phyloP scores from a whole-genome alignment of 1,284 basidiomycete species.

The Porodaedalea pini region DNA sequence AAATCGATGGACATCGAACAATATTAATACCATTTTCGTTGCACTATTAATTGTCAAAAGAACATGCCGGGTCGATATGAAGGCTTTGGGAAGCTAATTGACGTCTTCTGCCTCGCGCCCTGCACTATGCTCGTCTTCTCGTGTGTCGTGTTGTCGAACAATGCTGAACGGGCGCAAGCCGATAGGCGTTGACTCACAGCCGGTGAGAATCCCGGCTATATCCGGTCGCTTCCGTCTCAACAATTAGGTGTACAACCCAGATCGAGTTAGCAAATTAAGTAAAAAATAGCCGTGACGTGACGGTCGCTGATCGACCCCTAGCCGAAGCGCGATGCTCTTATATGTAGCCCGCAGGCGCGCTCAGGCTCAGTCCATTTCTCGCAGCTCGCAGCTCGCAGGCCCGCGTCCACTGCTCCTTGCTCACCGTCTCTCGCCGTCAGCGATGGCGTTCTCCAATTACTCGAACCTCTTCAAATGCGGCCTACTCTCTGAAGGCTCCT shows the following conservation, averaged over 20 bases:
- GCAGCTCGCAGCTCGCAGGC: neutral
- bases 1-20: neutral
- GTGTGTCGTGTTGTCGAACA: neutral
- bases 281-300: constrained; percentile 4
- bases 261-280: neutral
- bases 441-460: constrained; percentile 31
- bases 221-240: neutral
- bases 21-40: too few species aligned
- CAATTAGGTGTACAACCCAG: neutral
- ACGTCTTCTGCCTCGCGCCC: neutral
- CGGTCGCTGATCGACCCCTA: neutral
- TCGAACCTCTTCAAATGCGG: constrained; percentile 62
- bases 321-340: neutral
- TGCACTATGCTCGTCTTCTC: neutral
- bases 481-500: constrained; percentile 39
- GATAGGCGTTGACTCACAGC: too few species aligned
- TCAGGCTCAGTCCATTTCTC: neutral
- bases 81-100: neutral
- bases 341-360: neutral
- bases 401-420: neutral
- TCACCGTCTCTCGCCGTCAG: neutral
- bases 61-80: too few species aligned
- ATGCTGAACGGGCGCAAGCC: neutral
- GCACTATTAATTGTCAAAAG: neutral
- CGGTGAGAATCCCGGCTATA: neutral